Evolutionary conservation across 1,284 basidiomycete genomes (phyloP).

Genomic region (Anthracocystis walkeri): DNA sequence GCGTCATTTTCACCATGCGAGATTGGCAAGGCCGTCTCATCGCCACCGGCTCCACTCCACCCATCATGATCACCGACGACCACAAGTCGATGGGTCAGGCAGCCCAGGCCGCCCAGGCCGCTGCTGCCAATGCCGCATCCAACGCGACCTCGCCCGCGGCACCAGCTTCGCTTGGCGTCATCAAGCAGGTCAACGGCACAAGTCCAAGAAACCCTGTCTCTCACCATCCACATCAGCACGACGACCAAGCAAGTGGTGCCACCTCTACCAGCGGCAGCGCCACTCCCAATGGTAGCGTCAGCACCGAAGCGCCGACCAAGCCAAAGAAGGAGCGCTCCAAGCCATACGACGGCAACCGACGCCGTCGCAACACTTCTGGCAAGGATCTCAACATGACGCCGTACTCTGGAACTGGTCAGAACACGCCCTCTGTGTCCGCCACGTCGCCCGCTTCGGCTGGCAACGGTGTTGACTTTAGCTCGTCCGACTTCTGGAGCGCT

Average conservation of each 20-base stretch:
- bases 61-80: conserved; percentile 97
- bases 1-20: conserved; percentile 88
- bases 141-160: conserved; percentile 32
- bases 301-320: conserved; percentile 20
- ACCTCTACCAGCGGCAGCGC: conserved; percentile 33
- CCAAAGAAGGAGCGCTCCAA: conserved; percentile 55
- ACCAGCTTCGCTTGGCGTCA: conserved; percentile 27
- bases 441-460: conserved; percentile 22
- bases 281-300: conserved; percentile 41
- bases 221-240: conserved; percentile 19
- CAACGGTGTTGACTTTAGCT: conserved; percentile 44
- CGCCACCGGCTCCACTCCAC: conserved; percentile 84
- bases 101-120: conserved; percentile 32
- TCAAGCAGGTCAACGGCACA: conserved; percentile 42
- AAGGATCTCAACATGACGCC: conserved; percentile 57
- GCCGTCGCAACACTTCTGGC: conserved; percentile 48
- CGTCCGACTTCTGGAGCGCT: conserved; percentile 53
- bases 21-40: conserved; percentile 84
- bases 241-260: conserved; percentile 13
- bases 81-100: conserved; percentile 79
- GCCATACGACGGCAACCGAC: conserved; percentile 58
- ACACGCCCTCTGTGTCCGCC: conserved; percentile 36
- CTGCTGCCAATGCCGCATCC: conserved; percentile 35
- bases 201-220: conserved; percentile 29
- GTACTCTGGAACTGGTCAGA: conserved; percentile 43